Base-by-base conservation (phyloP, 2,329 filamentous ascomycete species). In the Neonectria coccinea region DNA sequence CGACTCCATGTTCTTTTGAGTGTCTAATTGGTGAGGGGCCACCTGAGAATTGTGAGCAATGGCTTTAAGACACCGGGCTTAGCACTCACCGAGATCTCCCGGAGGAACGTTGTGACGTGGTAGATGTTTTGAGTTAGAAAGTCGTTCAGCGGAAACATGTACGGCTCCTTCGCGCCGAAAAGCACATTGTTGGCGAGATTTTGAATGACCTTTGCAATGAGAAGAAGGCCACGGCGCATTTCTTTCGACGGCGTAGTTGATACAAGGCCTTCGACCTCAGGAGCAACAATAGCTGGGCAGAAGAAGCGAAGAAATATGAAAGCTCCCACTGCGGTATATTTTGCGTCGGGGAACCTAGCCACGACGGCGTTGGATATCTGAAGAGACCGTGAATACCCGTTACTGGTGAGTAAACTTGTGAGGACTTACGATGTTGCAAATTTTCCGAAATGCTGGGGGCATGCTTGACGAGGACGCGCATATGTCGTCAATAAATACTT, bases 241-340 rank as follows among this genome's bases (percentile, higher is more conserved):
- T 91, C 89, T 74, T 91, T 91, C 1, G 89, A 89, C 6, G 89
- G 89, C 3, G 86, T 73, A 2, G 81, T 81, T 16, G 83, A 79
- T 18, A 91, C 87, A n/a, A 92, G 80, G 2, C 88, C 88, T 72
- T 91, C 90, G 1, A 84, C 85, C 73, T 92, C 89, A 0, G 89
- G 89, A 1, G 90, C 88, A 16, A 92, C 89, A 58, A 92, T 92
- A 27, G 89, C 89, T 8, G 89, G 90, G 68, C 89, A 92, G 74
- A 92, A 92, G 79, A 92, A 92, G 9, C 89, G 85, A 25, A 92
- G 82, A 72, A 92, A 92, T 62, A 92, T 88, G 72, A 92, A 92
- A 0, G 89, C 89, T 1, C 89, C 89, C 14, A 92, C 89, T 4
- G 89, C 89, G 0, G 89, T 92, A 73, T 91, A 92, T 76, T 91